These are phyloP conservation scores for Crepidotus variabilis DNA, from an alignment of 768 basidiomycete species.

Conservation along the genomic window DNA sequence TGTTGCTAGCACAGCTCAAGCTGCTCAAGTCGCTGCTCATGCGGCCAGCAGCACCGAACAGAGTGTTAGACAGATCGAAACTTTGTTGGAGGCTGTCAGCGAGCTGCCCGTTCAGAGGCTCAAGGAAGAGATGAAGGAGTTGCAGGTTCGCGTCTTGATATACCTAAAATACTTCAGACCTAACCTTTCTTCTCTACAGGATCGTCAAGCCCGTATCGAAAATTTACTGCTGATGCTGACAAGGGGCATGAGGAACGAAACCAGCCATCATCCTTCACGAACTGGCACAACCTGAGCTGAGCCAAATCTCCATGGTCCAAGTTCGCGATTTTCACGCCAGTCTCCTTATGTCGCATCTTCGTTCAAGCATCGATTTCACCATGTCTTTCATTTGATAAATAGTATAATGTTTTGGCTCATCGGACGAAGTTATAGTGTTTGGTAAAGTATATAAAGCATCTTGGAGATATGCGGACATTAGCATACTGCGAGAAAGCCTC, in stretches of 20 bases:
- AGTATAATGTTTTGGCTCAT: no score
- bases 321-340: background rate
- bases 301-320: no score
- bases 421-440: background rate
- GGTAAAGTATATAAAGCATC: background rate
- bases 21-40: constrained; percentile 14
- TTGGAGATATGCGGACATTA: background rate
- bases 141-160: constrained; percentile 49
- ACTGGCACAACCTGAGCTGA: constrained; percentile 14
- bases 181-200: constrained; percentile 29
- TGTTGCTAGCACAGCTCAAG: constrained; percentile 6
- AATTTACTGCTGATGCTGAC: constrained; percentile 66
- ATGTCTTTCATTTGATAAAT: no score
- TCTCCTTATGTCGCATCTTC: no score
- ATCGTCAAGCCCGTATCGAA: constrained; percentile 78
- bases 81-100: constrained; percentile 58
- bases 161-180: background rate
- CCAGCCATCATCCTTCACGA: constrained; percentile 4
- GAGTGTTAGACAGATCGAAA: constrained; percentile 53
- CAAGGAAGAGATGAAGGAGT: constrained; percentile 79
- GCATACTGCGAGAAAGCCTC: background rate
- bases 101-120: constrained; percentile 62
- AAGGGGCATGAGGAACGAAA: constrained; percentile 56
- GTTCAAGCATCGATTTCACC: no score
- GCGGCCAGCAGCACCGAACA: constrained; percentile 35